phyloP scores from a whole-genome alignment of 306 rosid genomes.

The Prunus salicina region DNA sequence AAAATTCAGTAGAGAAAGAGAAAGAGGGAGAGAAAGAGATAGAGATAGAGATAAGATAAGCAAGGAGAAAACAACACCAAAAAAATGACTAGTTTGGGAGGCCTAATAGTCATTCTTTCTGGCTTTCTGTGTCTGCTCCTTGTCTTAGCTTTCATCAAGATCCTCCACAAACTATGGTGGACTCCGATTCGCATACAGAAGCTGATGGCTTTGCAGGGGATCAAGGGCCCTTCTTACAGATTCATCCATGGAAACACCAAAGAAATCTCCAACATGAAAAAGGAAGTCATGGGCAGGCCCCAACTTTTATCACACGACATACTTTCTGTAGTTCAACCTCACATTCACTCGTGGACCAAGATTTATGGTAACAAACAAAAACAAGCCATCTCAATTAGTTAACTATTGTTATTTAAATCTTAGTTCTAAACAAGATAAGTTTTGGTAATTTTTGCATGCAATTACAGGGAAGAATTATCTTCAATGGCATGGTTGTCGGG shows the following conservation, averaged over 20 bases:
- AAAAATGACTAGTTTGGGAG: neutral
- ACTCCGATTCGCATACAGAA: constrained; percentile 21
- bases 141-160: neutral
- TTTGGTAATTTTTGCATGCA: neutral
- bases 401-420: neutral
- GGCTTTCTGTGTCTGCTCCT: constrained; percentile 14
- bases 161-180: constrained; percentile 31
- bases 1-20: neutral
- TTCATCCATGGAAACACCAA: constrained; percentile 28
- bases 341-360: constrained; percentile 15
- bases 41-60: neutral
- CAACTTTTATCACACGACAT: constrained; percentile 24
- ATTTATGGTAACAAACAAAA: constrained; percentile 1
- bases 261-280: constrained; percentile 25
- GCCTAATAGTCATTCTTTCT: neutral
- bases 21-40: neutral
- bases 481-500: constrained; percentile 31
- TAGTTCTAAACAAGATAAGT: neutral
- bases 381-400: too few relatives aligned
- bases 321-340: constrained; percentile 25
- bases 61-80: neutral
- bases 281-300: constrained; percentile 22
- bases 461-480: constrained; percentile 32
- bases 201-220: neutral
- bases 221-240: constrained; percentile 11